A percentile compares a stretch with the other conserved stretches of the same genome.
phyloP scores from a whole-genome alignment of 345 rosid genomes.

The Brassica juncea region DNA sequence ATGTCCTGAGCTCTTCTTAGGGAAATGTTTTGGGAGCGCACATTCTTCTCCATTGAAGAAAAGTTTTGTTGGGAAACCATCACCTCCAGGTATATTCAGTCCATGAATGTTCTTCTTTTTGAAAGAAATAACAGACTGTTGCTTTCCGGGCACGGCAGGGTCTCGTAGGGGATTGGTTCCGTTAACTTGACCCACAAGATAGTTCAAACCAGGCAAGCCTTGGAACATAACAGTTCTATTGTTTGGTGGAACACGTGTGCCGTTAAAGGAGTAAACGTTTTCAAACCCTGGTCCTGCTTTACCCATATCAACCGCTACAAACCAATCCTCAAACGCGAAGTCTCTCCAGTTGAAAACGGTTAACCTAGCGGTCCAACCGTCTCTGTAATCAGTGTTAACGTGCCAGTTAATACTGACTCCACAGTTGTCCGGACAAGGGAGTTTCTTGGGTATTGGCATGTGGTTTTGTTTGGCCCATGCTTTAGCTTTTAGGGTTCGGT shows the following conservation, averaged over 20 bases:
- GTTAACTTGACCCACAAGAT: slow-evolving; percentile 58
- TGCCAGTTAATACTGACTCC: slow-evolving; percentile 96
- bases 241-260: slow-evolving; percentile 50
- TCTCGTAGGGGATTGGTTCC: slow-evolving; percentile 48
- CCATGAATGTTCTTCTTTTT: slow-evolving; percentile 50
- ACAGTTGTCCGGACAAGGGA: slow-evolving; percentile 95
- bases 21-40: slow-evolving; percentile 64
- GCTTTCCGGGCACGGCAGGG: slow-evolving; percentile 81
- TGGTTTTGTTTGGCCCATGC: slow-evolving; percentile 78
- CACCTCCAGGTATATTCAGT: slow-evolving; percentile 56
- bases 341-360: slow-evolving; percentile 86
- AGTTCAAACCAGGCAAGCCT: slow-evolving; percentile 69
- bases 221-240: slow-evolving; percentile 69
- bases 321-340: slow-evolving; percentile 68
- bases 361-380: slow-evolving; percentile 83
- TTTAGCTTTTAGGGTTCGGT: slow-evolving; percentile 65
- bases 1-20: slow-evolving; percentile 47
- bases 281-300: slow-evolving; percentile 68
- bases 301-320: slow-evolving; percentile 59
- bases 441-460: slow-evolving; percentile 49
- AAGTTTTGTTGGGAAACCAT: slow-evolving; percentile 76
- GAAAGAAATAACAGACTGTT: slow-evolving; percentile 86
- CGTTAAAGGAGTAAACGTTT: slow-evolving; percentile 77
- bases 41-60: slow-evolving; percentile 95
- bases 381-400: slow-evolving; percentile 59